These are phyloP conservation scores for Epichloe gansuensis DNA, from an alignment of 2,329 filamentous ascomycete species.

Conservation along the genomic window DNA sequence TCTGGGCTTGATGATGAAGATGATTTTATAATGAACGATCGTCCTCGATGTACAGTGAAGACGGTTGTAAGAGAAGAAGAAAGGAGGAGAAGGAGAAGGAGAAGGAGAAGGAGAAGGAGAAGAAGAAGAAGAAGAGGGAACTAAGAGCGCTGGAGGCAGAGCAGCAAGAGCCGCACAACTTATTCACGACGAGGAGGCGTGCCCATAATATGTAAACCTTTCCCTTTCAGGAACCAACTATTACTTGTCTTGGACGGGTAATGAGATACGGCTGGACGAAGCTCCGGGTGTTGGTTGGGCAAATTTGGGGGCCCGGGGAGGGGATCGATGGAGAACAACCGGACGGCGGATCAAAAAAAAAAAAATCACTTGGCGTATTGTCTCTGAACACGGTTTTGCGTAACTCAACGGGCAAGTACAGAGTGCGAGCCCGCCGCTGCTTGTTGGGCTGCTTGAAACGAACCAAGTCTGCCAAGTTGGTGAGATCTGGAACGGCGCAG, in stretches of 20 bases:
- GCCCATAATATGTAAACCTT: neutral
- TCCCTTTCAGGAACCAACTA: neutral
- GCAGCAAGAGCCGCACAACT: neutral
- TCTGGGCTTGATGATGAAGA: too few species aligned
- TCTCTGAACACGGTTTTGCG: neutral
- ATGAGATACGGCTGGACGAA: neutral
- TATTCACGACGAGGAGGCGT: neutral
- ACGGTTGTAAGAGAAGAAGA: neutral
- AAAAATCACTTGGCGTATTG: neutral
- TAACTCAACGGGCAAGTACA: neutral
- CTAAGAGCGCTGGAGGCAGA: neutral
- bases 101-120: too few species aligned
- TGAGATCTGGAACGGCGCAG: neutral
- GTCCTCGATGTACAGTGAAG: neutral
- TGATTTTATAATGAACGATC: neutral
- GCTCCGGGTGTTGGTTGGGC: neutral
- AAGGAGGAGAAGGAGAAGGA: neutral
- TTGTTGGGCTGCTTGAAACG: too few species aligned
- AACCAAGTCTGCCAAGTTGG: neutral
- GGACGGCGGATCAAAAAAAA: neutral
- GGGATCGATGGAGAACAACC: neutral
- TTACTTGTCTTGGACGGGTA: conserved; percentile 2
- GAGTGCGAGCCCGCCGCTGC: too few species aligned
- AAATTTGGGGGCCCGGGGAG: neutral
- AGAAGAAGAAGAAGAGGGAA: neutral